phyloP scores from a whole-genome alignment of 192 early-diverging fungal species.

The Backusella circina region DNA sequence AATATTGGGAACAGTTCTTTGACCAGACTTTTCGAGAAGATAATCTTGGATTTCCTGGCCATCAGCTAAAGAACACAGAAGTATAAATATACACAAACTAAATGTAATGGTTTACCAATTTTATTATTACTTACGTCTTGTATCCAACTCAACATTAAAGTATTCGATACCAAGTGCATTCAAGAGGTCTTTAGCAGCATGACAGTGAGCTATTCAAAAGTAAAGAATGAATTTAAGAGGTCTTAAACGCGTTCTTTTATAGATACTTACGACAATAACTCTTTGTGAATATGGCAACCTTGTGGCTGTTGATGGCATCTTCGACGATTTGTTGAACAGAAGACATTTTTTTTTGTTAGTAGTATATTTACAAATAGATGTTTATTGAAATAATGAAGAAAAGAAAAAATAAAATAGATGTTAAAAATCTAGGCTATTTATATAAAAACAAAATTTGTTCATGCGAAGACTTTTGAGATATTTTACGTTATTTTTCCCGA shows the following conservation, averaged over 20 bases:
- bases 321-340: slow-evolving; percentile 36
- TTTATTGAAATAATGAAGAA: not conserved
- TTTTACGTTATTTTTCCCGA: not conserved
- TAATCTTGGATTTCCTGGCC: slow-evolving; percentile 58
- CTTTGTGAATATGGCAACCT: slow-evolving; percentile 74
- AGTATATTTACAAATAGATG: not conserved
- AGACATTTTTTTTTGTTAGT: slow-evolving; percentile 10
- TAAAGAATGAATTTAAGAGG: not conserved
- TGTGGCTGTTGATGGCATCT: slow-evolving; percentile 42
- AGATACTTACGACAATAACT: slow-evolving; percentile 53
- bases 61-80: slow-evolving; percentile 18
- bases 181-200: slow-evolving; percentile 47
- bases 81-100: not conserved
- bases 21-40: slow-evolving; percentile 50
- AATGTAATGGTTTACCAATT: not conserved
- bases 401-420: not conserved
- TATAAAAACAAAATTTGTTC: not conserved
- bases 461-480: not conserved
- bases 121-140: slow-evolving; percentile 32
- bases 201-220: slow-evolving; percentile 47
- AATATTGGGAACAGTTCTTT: slow-evolving; percentile 74
- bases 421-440: not conserved
- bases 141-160: slow-evolving; percentile 52
- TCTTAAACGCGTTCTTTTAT: not conserved
- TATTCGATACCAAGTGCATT: slow-evolving; percentile 33